phyloP scores from a whole-genome alignment of 441 rosid genomes.

The Metrosideros polymorpha region DNA sequence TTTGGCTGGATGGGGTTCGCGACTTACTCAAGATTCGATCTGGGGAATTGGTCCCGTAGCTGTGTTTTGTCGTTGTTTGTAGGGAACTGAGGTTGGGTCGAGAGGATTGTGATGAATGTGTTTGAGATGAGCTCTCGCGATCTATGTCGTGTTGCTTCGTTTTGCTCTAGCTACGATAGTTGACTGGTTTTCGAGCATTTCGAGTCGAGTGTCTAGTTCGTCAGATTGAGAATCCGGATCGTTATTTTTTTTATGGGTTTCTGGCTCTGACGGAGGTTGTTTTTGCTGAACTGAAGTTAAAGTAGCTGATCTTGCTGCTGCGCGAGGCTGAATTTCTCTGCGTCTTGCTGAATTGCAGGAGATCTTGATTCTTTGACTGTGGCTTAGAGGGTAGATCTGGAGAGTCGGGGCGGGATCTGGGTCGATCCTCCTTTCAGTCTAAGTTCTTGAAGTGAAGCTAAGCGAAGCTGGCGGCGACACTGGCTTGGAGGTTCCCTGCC shows the following conservation, averaged over 20 bases:
- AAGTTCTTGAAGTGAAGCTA: slow-evolving; percentile 7
- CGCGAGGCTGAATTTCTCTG: not conserved
- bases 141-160: not conserved
- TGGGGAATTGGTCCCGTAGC: not conserved
- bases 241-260: not conserved
- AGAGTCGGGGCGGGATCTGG: slow-evolving; percentile 23
- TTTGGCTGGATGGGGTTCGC: not conserved
- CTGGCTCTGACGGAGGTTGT: not conserved
- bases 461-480: slow-evolving; percentile 60
- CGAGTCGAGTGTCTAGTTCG: not conserved
- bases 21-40: not conserved
- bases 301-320: slow-evolving; percentile 23
- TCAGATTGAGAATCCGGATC: not conserved
- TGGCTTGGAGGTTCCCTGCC: slow-evolving; percentile 85
- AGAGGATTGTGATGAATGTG: not conserved
- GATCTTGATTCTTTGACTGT: slow-evolving; percentile 58
- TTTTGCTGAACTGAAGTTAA: not conserved
- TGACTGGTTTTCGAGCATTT: not conserved
- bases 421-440: slow-evolving; percentile 21
- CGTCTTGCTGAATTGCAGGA: slow-evolving; percentile 26
- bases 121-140: not conserved
- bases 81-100: not conserved
- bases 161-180: not conserved
- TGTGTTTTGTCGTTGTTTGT: not conserved
- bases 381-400: slow-evolving; percentile 45